Percentiles rank a stretch among this genome's conserved stretches.
Conservation (phyloP, 441 rosid species). For the Cnidoscolus chayamansa region DNA sequence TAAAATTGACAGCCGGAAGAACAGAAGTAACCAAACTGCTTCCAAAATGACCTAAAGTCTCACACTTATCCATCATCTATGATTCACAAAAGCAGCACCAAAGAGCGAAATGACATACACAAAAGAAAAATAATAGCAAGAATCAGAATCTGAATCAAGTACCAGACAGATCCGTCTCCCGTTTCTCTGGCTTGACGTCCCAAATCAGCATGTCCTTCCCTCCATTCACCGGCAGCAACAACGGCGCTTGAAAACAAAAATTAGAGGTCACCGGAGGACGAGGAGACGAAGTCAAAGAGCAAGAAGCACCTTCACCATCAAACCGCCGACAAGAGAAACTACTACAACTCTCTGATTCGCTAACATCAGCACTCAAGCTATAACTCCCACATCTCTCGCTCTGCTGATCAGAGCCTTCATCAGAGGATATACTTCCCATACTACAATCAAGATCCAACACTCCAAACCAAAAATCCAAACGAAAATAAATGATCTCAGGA, state of each 20-base stretch:
- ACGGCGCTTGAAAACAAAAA: slow-evolving; percentile 53
- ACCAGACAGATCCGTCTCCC: slow-evolving; percentile 60
- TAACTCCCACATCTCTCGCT: slow-evolving; percentile 88
- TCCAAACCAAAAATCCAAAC: slow-evolving; percentile 7
- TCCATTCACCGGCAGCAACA: slow-evolving; percentile 71
- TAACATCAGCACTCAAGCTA: slow-evolving; percentile 89
- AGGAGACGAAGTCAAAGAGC: slow-evolving; percentile 71
- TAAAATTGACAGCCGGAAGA: background rate
- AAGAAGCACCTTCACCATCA: slow-evolving; percentile 57
- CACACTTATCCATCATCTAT: background rate
- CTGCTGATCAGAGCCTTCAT: slow-evolving; percentile 49
- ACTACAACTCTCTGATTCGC: slow-evolving; percentile 88
- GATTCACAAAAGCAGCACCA: background rate
- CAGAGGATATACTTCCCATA: slow-evolving; percentile 69
- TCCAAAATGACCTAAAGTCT: slow-evolving; percentile 5
- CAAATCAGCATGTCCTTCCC: slow-evolving; percentile 70
- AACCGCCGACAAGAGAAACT: slow-evolving; percentile 69
- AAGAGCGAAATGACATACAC: background rate
- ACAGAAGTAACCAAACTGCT: background rate
- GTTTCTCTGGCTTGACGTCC: slow-evolving; percentile 57
- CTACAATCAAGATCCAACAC: slow-evolving; percentile 26
- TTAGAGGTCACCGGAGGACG: slow-evolving; percentile 23
- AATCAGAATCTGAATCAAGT: background rate
- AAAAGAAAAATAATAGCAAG: background rate
- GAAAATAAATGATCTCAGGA: background rate